Conservation (phyloP, 1,139 yeast genomes). For the Scheffersomyces segobiensis region DNA sequence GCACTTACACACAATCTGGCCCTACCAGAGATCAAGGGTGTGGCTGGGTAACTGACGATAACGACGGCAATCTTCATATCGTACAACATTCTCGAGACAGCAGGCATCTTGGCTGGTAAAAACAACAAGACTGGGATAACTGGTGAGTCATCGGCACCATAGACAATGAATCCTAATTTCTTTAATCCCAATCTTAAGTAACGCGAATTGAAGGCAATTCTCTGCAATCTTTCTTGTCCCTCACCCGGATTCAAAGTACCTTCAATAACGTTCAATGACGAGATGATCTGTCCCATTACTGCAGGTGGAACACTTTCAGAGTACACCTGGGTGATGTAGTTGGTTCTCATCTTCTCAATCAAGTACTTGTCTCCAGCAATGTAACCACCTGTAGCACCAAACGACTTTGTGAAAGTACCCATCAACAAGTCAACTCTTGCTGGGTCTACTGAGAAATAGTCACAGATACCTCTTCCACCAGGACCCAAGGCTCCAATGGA, state of each 20-base stretch:
- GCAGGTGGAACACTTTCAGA: slow-evolving; percentile 91
- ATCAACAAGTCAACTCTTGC: slow-evolving; percentile 77
- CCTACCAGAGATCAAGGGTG: slow-evolving; percentile 87
- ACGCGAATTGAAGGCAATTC: slow-evolving; percentile 94
- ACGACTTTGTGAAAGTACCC: slow-evolving; percentile 98
- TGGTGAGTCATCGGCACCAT: slow-evolving; percentile 96
- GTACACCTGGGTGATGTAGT: slow-evolving; percentile 71
- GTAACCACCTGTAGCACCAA: slow-evolving; percentile 99
- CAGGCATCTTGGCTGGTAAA: slow-evolving; percentile 93
- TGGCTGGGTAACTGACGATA: slow-evolving; percentile 96
- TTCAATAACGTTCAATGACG: slow-evolving; percentile 75
- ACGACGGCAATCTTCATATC: slow-evolving; percentile 87
- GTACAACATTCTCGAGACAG: slow-evolving; percentile 79
- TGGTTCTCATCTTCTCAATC: slow-evolving; percentile 73
- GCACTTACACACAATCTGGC: slow-evolving; percentile 92
- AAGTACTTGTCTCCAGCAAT: slow-evolving; percentile 71
- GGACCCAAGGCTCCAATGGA: slow-evolving; percentile 98
- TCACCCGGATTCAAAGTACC: slow-evolving; percentile 91
- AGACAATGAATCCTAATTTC: slow-evolving; percentile 88
- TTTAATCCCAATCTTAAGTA: slow-evolving; percentile 88
- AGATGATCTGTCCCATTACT: slow-evolving; percentile 81
- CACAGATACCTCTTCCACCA: slow-evolving; percentile 91
- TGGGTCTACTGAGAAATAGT: slow-evolving; percentile 82
- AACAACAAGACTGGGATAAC: slow-evolving; percentile 86
- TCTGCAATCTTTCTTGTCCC: slow-evolving; percentile 84